Percentiles rank a stretch among this genome's conserved stretches.
Evolutionary conservation across 176 grass and related monocot genomes (phyloP).

Genomic region (sorghum (Sorghum bicolor)): DNA sequence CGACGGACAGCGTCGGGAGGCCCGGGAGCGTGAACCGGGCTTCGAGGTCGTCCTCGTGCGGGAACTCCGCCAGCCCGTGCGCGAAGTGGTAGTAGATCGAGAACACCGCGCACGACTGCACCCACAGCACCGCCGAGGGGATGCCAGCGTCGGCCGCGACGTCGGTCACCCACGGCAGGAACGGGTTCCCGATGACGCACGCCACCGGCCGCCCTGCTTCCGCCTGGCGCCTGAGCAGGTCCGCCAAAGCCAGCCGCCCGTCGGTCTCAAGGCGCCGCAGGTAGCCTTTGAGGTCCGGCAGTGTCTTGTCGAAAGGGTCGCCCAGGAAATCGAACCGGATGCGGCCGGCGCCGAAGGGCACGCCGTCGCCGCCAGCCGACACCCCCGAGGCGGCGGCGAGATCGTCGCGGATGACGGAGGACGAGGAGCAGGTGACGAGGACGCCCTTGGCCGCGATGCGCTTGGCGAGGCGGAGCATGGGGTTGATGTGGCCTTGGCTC

Average conservation of each 20-base stretch:
- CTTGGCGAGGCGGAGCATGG: conserved; percentile 1
- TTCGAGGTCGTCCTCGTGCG: not conserved
- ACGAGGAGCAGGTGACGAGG: conserved; percentile 2
- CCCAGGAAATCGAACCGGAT: not conserved
- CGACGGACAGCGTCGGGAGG: not conserved
- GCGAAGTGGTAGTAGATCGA: not conserved
- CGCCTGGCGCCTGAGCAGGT: not conserved
- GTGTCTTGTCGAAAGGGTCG: not conserved
- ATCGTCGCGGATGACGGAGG: not conserved
- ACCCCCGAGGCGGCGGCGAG: not conserved
- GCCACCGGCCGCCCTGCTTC: not conserved
- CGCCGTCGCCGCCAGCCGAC: not conserved
- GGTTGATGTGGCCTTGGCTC: not conserved
- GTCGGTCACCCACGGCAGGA: not conserved
- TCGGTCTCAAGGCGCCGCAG: not conserved
- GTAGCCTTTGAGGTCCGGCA: not conserved
- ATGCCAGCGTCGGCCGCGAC: not conserved
- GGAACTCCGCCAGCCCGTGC: not conserved
- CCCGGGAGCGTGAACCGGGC: not conserved
- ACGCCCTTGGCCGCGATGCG: not conserved
- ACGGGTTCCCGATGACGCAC: conserved; percentile 1
- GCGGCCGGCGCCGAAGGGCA: not conserved
- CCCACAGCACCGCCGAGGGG: not conserved
- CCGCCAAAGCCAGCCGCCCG: not conserved
- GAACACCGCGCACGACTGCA: conserved; percentile 2